Percentiles rank a stretch among this genome's conserved stretches.
These are phyloP conservation scores for Verticillium nonalfalfae DNA, from an alignment of 2,329 filamentous ascomycete species.

Conservation along the genomic window DNA sequence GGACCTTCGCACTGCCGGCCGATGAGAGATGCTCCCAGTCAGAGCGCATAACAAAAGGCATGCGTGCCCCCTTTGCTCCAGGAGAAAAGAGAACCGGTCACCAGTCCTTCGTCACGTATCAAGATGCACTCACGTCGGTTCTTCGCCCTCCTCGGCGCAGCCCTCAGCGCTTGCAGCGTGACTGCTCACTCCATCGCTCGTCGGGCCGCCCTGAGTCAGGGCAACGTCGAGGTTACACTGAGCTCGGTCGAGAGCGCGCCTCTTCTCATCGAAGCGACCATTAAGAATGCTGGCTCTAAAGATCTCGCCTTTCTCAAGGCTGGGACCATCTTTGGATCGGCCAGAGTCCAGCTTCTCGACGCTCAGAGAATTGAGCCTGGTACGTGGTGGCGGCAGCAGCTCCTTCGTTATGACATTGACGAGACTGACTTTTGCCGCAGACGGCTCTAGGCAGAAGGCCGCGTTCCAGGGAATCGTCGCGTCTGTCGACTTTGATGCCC, in stretches of 20 bases:
- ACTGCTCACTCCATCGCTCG: background rate
- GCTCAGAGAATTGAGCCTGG: background rate
- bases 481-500: conserved; percentile 12
- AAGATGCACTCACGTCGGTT: background rate
- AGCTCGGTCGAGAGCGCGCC: background rate
- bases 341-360: conserved; percentile 1
- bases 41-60: background rate
- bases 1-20: background rate
- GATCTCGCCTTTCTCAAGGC: conserved; percentile 16
- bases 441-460: conserved; percentile 1
- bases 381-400: background rate
- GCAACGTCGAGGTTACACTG: background rate
- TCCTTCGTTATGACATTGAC: background rate
- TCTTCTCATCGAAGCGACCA: conserved; percentile 6
- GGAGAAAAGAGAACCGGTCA: background rate
- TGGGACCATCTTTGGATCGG: conserved; percentile 13
- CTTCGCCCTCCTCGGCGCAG: background rate
- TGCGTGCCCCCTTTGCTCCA: background rate
- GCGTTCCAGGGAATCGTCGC: conserved; percentile 12
- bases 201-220: background rate
- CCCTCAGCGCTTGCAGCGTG: background rate
- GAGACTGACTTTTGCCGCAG: background rate
- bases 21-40: background rate
- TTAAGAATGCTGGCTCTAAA: conserved; percentile 11
- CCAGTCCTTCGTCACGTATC: background rate